Percentiles rank a stretch among this genome's conserved stretches.
phyloP scores from a whole-genome alignment of 345 rosid genomes.

The Brassica rapa region DNA sequence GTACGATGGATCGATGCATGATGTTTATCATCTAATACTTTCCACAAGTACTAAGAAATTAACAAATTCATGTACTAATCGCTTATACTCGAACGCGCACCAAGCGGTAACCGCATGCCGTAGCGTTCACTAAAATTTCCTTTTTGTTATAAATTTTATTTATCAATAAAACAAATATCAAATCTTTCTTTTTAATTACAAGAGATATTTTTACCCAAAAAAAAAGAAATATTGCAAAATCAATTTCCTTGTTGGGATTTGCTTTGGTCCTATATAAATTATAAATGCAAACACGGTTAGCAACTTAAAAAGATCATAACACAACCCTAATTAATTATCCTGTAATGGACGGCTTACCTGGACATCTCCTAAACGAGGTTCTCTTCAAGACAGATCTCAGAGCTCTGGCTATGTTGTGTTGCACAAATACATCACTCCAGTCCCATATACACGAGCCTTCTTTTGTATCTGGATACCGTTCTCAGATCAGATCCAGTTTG shows the following conservation, averaged over 20 bases:
- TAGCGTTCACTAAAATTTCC: neutral
- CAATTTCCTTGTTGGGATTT: neutral
- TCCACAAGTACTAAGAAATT: too few relatives aligned
- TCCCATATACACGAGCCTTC: neutral
- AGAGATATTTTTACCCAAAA: too few relatives aligned
- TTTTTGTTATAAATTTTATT: neutral
- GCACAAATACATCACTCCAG: neutral
- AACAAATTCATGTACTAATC: too few relatives aligned
- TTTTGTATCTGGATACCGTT: neutral
- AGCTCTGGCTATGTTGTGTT: neutral
- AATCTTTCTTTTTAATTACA: neutral
- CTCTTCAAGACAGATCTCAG: slow-evolving; percentile 21
- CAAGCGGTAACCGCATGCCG: too few relatives aligned
- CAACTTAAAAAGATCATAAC: neutral
- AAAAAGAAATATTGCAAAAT: neutral
- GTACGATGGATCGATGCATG: too few relatives aligned
- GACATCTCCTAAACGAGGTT: neutral
- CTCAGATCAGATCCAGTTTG: neutral
- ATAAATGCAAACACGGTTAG: neutral
- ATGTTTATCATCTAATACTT: too few relatives aligned
- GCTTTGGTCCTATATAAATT: neutral
- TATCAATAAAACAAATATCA: neutral
- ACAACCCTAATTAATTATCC: neutral
- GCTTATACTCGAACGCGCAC: too few relatives aligned
- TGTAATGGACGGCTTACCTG: slow-evolving; percentile 2